These are phyloP conservation scores for Sphaerobolus stellatus DNA, from an alignment of 1,284 basidiomycete species.

Conservation along the genomic window DNA sequence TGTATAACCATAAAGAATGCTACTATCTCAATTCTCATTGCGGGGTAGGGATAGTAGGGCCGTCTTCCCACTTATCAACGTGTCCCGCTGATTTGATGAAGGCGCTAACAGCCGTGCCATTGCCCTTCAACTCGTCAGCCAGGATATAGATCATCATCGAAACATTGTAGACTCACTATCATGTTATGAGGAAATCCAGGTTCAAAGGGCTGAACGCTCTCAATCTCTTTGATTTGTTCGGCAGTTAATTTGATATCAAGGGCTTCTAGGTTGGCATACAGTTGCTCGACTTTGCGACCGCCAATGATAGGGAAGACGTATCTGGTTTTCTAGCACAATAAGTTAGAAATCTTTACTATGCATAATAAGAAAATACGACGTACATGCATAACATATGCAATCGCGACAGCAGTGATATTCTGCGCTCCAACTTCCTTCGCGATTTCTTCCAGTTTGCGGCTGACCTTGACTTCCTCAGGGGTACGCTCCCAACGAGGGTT, in stretches of 20 bases:
- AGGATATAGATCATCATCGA: neutral
- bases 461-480: slow-evolving; percentile 40
- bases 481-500: slow-evolving; percentile 40
- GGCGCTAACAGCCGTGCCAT: neutral
- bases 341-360: neutral
- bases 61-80: neutral
- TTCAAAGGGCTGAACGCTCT: slow-evolving; percentile 41
- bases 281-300: slow-evolving; percentile 50
- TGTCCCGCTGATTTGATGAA: neutral
- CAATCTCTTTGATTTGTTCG: slow-evolving; percentile 46
- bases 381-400: slow-evolving; percentile 48
- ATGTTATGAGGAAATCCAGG: slow-evolving; percentile 41
- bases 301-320: slow-evolving; percentile 53
- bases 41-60: neutral
- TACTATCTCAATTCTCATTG: no score
- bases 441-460: slow-evolving; percentile 47
- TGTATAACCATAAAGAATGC: no score
- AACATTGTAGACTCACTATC: slow-evolving; percentile 33
- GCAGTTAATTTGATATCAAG: slow-evolving; percentile 41
- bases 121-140: neutral
- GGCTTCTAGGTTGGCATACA: slow-evolving; percentile 47
- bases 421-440: slow-evolving; percentile 40
- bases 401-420: slow-evolving; percentile 34
- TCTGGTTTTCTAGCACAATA: slow-evolving; percentile 36
- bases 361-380: neutral